Evolutionary conservation across 768 basidiomycete species (phyloP), one percentile per base, ranked within the genome.

Genomic region (Collybia sp.): DNA sequence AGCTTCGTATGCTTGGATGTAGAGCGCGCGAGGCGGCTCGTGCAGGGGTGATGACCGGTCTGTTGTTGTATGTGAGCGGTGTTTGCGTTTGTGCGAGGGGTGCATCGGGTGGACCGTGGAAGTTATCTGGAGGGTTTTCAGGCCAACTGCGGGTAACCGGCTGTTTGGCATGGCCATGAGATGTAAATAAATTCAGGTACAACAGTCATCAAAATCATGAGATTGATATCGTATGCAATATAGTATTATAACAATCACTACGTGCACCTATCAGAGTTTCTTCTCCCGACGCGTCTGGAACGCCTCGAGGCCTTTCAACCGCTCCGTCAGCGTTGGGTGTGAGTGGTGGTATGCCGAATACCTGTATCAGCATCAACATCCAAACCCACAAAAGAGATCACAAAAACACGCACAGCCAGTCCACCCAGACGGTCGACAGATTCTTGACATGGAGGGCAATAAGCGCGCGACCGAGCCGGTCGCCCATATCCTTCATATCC

Each of bases 291-390:
- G 65, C 4, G 62, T 65, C 54, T 82, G 75, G 71, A 77, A 82
- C n/a, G 66, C 61, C 48, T 95, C 91, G 33, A 96, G 74, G 2
- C 81, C 90, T 52, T 79, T 83, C 57, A 97, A 69, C 8, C 94
- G 79, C 69, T 99, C 94, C 32, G 88, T 86, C 53, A 99, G 64
- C 2, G 93, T 96, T 5, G 95, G 95, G 65, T 99, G 95, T 40
- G 89, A 93, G 65, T 97, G 92, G 63, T 96, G 92, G 56, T 92
- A 96, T 16, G 90, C 89, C 42, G 93, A 96, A 68, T 95, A 96
- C 47, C 87, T 88, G 48, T 25, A 48, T 41, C 15, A 12, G 10
- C 51, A 42, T 25, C 15, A 47, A 34, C 12, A 51, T 47, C 5
- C 25, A n/a, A 25, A 25, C 8, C 3, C 25, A 6, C 43, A 25